Conservation (phyloP, 345 rosid species). For the Xanthoceras sorbifolium region DNA sequence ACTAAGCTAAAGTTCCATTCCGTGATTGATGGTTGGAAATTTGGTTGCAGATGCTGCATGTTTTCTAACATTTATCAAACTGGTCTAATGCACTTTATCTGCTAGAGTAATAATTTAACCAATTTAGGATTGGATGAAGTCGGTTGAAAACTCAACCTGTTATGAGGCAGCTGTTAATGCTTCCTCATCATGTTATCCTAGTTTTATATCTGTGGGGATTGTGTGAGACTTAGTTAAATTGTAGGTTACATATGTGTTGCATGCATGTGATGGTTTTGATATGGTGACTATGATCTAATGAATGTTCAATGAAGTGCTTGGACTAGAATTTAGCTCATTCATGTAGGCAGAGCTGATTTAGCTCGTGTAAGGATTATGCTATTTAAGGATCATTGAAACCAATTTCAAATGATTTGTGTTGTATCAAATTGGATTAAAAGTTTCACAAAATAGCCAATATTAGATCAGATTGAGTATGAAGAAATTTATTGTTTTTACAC, state of each 20-base stretch:
- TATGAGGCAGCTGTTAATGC: too few relatives aligned
- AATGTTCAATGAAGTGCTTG: background rate
- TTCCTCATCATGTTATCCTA: too few relatives aligned
- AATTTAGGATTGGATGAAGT: too few relatives aligned
- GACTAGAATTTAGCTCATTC: background rate
- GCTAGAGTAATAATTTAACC: too few relatives aligned
- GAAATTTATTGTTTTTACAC: background rate
- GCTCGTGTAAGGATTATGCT: background rate
- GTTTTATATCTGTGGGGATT: too few relatives aligned
- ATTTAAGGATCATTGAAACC: background rate
- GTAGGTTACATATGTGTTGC: too few relatives aligned
- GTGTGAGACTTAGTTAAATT: too few relatives aligned
- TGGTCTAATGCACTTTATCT: too few relatives aligned
- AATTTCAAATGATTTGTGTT: background rate
- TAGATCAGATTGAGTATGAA: background rate
- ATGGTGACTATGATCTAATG: background rate
- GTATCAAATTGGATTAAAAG: background rate
- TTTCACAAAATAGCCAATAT: background rate
- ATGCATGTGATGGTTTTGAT: background rate
- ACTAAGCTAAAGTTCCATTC: too few relatives aligned
- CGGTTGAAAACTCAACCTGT: too few relatives aligned
- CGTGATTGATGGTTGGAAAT: background rate
- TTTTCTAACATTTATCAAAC: background rate
- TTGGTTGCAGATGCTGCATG: background rate
- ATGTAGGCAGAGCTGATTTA: too few relatives aligned